Evolutionary conservation across 2,329 filamentous ascomycete species (phyloP).

Genomic region (Cadophora luteo-olivacea): DNA sequence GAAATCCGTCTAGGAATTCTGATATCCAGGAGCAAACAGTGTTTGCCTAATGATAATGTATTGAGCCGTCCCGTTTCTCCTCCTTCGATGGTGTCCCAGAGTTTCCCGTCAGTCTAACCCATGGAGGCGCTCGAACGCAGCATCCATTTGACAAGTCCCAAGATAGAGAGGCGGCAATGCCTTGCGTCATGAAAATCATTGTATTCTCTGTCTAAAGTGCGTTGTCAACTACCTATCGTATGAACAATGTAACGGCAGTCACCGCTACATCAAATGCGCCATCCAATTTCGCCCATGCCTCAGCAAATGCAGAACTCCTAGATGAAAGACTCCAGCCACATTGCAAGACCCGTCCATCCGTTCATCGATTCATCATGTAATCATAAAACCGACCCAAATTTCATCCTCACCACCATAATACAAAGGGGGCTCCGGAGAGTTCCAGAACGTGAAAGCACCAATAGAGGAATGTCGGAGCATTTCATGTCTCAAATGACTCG

Average conservation of each 20-base stretch:
- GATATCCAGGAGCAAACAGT: neutral
- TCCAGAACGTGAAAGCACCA: neutral
- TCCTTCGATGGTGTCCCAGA: neutral
- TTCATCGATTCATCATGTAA: neutral
- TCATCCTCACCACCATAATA: neutral
- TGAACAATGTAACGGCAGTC: neutral
- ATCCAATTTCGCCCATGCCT: neutral
- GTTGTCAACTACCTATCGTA: neutral
- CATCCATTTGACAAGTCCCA: neutral
- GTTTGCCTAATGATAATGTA: neutral
- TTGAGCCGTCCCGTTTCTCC: neutral
- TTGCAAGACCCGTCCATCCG: neutral
- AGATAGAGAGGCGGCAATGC: neutral
- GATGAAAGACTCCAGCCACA: slow-evolving; percentile 4
- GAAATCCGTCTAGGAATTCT: neutral
- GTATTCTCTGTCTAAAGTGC: neutral
- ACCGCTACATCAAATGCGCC: slow-evolving; percentile 5
- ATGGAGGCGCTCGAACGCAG: neutral
- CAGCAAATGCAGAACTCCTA: neutral
- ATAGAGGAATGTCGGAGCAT: too few species aligned
- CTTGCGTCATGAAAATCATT: neutral
- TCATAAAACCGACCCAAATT: slow-evolving; percentile 3
- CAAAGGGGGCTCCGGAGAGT: neutral
- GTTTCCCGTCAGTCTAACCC: neutral
- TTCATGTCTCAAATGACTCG: slow-evolving; percentile 26